Conservation (phyloP, 2,329 filamentous ascomycete genomes). For the Colletotrichum somersetense region DNA sequence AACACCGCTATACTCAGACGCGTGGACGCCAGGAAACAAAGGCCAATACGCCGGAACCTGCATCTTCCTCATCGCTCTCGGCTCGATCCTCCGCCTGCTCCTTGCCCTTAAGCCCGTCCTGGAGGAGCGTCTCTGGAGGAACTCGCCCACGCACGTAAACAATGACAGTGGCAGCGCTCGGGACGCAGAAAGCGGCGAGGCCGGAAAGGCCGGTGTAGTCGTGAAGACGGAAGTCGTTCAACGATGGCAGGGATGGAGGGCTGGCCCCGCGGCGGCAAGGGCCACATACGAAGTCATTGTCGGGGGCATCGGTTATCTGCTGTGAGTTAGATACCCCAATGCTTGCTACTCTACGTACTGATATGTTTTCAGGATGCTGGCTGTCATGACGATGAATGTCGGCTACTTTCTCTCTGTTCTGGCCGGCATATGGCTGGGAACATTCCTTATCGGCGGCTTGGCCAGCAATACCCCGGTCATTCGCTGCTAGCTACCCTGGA, state of each 20-base stretch:
- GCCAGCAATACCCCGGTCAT: neutral
- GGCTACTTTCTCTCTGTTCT: slow-evolving; percentile 86
- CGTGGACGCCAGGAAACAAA: slow-evolving; percentile 79
- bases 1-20: slow-evolving; percentile 68
- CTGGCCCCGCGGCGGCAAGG: slow-evolving; percentile 34
- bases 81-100: slow-evolving; percentile 76
- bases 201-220: neutral
- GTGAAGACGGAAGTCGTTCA: slow-evolving; percentile 14
- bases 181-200: neutral
- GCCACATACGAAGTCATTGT: slow-evolving; percentile 59
- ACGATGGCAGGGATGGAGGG: slow-evolving; percentile 41
- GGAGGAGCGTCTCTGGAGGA: slow-evolving; percentile 62
- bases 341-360: neutral
- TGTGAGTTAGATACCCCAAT: slow-evolving; percentile 70
- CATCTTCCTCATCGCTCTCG: slow-evolving; percentile 87
- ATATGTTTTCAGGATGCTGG: slow-evolving; percentile 77
- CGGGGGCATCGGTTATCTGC: slow-evolving; percentile 82
- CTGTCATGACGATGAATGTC: slow-evolving; percentile 89
- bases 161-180: neutral
- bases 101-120: slow-evolving; percentile 77
- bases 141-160: slow-evolving; percentile 13
- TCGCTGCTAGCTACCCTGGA: neutral
- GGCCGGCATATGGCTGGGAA: slow-evolving; percentile 84
- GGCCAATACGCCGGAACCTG: slow-evolving; percentile 89
- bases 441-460: slow-evolving; percentile 27